A percentile compares a stretch with the other conserved stretches of the same genome.
Conservation (phyloP, 169 alveolate genomes). For the Plasmodium billcollinsi region DNA sequence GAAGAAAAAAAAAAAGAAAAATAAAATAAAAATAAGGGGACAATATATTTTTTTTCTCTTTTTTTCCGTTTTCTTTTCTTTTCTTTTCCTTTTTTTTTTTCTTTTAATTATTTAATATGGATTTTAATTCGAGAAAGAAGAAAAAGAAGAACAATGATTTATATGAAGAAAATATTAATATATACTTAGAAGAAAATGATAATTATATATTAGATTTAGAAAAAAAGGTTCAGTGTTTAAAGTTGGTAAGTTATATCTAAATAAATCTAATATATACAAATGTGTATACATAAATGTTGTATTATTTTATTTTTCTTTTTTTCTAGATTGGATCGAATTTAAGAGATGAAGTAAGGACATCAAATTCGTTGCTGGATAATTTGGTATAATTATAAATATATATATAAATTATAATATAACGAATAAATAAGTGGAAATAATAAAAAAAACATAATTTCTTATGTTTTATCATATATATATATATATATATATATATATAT, state of each 20-base stretch:
- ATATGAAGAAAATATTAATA: slow-evolving; percentile 67
- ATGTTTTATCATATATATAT: not conserved
- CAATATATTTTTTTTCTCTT: no score
- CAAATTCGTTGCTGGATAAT: slow-evolving; percentile 57
- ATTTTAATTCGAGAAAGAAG: slow-evolving; percentile 71
- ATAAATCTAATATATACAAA: not conserved
- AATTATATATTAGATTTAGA: slow-evolving; percentile 69
- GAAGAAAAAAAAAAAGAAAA: no score
- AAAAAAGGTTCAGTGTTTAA: slow-evolving; percentile 61
- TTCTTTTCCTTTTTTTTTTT: no score
- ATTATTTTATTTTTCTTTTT: slow-evolving; percentile 4
- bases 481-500: slow-evolving; percentile 13
- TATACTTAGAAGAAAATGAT: slow-evolving; percentile 73
- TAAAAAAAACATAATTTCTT: not conserved
- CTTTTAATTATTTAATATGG: slow-evolving; percentile 33
- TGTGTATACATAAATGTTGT: not conserved
- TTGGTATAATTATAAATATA: slow-evolving; percentile 30
- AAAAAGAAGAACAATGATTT: slow-evolving; percentile 49
- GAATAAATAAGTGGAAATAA: slow-evolving; percentile 32
- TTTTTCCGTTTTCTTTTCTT: no score
- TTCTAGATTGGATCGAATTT: slow-evolving; percentile 67
- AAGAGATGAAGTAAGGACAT: slow-evolving; percentile 70
- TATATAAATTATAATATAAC: not conserved
- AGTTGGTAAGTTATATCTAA: slow-evolving; percentile 25
- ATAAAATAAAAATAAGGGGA: no score